Evolutionary conservation across 1,139 yeast species (phyloP).

Genomic region (Tardiomyces blankii): DNA sequence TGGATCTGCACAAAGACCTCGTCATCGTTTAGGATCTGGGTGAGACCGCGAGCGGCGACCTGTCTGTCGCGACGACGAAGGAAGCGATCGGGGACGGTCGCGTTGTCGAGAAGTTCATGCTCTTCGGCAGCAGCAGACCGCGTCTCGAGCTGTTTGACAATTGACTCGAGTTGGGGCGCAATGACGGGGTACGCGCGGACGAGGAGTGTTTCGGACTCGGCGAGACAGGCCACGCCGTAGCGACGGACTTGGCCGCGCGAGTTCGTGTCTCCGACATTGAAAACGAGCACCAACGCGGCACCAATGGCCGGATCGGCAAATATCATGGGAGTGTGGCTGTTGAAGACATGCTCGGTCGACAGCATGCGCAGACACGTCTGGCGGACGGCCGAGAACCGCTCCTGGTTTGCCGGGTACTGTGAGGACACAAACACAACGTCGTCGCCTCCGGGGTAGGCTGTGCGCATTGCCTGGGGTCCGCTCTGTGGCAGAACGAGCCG

Average conservation of each 20-base stretch:
- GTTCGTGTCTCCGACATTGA: slow-evolving; percentile 54
- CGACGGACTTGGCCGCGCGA: slow-evolving; percentile 76
- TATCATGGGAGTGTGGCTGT: slow-evolving; percentile 54
- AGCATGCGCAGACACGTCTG: slow-evolving; percentile 37
- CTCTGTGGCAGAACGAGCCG: slow-evolving; percentile 14
- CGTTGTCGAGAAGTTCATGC: slow-evolving; percentile 16
- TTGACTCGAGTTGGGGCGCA: slow-evolving; percentile 37
- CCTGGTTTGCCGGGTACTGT: slow-evolving; percentile 52
- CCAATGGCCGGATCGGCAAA: slow-evolving; percentile 65
- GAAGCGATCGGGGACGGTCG: slow-evolving; percentile 42
- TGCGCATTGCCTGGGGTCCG: slow-evolving; percentile 1
- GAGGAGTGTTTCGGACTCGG: slow-evolving; percentile 45
- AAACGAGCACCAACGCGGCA: slow-evolving; percentile 52
- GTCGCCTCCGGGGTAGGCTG: background rate
- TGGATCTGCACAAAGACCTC: slow-evolving; percentile 53
- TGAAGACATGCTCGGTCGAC: slow-evolving; percentile 63
- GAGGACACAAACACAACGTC: slow-evolving; percentile 32
- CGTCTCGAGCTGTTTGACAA: slow-evolving; percentile 40
- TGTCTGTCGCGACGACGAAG: slow-evolving; percentile 39
- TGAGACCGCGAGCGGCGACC: slow-evolving; percentile 43
- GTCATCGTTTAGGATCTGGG: slow-evolving; percentile 49
- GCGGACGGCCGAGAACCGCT: slow-evolving; percentile 41
- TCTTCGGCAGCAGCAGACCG: slow-evolving; percentile 28
- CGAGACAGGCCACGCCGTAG: slow-evolving; percentile 52
- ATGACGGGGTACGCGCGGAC: slow-evolving; percentile 50